A percentile compares a stretch with the other conserved stretches of the same genome.
Evolutionary conservation across 371 early-diverging fungal species (phyloP).

Genomic region (Amoeboaphelidium protococcarum): DNA sequence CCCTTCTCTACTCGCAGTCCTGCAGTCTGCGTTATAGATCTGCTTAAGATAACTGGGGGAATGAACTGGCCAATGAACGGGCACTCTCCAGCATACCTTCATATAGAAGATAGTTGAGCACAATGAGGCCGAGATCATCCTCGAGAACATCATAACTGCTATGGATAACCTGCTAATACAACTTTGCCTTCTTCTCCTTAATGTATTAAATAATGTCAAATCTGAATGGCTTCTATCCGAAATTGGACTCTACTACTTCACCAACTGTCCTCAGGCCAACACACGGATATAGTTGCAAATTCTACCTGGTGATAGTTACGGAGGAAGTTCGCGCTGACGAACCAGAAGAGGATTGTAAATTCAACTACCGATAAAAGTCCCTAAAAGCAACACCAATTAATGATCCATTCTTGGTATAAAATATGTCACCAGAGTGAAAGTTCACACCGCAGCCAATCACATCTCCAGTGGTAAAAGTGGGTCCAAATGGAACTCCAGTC

Average conservation of each 20-base stretch:
- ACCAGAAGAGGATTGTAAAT: no score
- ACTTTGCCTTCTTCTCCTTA: constrained; percentile 10
- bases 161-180: background rate
- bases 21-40: background rate
- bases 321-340: no score
- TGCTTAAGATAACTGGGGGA: background rate
- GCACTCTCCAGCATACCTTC: constrained; percentile 46
- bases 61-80: constrained; percentile 13
- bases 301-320: no score
- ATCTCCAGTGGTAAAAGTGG: constrained; percentile 67
- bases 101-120: constrained; percentile 44
- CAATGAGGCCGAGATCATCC: no score
- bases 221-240: constrained; percentile 52
- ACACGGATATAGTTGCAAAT: constrained; percentile 43
- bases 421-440: constrained; percentile 37
- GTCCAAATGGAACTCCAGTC: constrained; percentile 59
- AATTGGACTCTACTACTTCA: constrained; percentile 62
- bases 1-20: constrained; percentile 4
- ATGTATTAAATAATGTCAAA: constrained; percentile 62
- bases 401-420: constrained; percentile 77
- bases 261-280: constrained; percentile 71
- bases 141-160: background rate
- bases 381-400: constrained; percentile 29
- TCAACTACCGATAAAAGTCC: constrained; percentile 4
- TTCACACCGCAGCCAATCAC: constrained; percentile 72